A percentile compares a stretch with the other conserved stretches of the same genome.
phyloP scores from a whole-genome alignment of 345 rosid species.

The Lumnitzera littorea region DNA sequence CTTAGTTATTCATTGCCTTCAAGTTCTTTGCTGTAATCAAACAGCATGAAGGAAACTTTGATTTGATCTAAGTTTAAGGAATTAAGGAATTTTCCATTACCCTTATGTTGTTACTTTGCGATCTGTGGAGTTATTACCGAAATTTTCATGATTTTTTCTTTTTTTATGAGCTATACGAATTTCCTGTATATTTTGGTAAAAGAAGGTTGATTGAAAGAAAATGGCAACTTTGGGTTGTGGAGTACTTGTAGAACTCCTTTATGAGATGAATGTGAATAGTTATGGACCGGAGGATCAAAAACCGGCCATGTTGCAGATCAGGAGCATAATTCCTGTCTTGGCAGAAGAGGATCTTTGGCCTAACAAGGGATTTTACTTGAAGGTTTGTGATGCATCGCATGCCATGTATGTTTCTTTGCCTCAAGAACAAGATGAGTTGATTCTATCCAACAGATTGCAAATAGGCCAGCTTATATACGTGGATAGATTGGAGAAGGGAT shows the following conservation, averaged over 20 bases:
- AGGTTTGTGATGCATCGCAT: conserved; percentile 60
- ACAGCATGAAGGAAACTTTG: too few relatives aligned
- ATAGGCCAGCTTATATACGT: conserved; percentile 54
- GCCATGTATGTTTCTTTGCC: conserved; percentile 58
- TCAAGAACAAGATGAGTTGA: conserved; percentile 52
- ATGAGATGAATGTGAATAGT: conserved; percentile 39
- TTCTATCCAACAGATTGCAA: conserved; percentile 47
- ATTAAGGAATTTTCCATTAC: too few relatives aligned
- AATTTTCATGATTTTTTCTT: too few relatives aligned
- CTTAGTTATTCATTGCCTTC: too few relatives aligned
- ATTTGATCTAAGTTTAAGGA: too few relatives aligned
- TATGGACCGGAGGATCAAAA: conserved; percentile 18
- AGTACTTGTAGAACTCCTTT: conserved; percentile 48
- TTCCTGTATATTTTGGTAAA: too few relatives aligned
- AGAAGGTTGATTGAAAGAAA: background rate
- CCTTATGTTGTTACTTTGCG: too few relatives aligned
- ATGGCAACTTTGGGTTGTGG: conserved; percentile 51
- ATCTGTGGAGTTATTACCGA: too few relatives aligned
- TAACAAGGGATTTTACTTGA: conserved; percentile 58
- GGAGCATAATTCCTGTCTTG: conserved; percentile 71
- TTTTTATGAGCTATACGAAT: too few relatives aligned
- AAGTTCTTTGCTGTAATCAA: too few relatives aligned
- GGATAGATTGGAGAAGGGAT: conserved; percentile 44
- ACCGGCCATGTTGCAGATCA: conserved; percentile 56
- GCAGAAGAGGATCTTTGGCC: conserved; percentile 65